Base-by-base conservation (phyloP, 1,284 basidiomycete species). In the Malassezia equina region DNA sequence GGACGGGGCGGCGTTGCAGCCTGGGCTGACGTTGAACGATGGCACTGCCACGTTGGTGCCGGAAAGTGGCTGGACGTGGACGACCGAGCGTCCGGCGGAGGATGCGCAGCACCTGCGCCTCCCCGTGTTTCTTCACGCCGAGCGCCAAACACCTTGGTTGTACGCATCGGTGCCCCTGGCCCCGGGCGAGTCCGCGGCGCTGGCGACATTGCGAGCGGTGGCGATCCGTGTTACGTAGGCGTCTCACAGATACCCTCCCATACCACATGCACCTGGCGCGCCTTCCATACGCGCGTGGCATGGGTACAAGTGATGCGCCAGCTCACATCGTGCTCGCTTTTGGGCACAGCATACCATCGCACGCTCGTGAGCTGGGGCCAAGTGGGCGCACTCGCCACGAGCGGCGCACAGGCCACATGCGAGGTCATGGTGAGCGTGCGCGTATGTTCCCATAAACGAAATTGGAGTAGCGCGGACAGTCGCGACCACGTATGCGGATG, bases 91-190 rank as follows among this genome's bases (percentile, higher is more conserved):
- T 29, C 42, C 12, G 4, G 21, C 23, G 11, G 12, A 32, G 7
- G 25, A 43, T 12, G 42, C 31, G 7, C 28, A 33, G 31, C 59
- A 64, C 33, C 87, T 85, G 64, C 76, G 23, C 23, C 13, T 95
- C 21, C 90, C 90, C 0, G 86, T 95, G 32, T 95, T 94, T 75
- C 81, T 94, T 71, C 93, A 95, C 76, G 80, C 81, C 59, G 90
- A 94, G 75, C 82, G 90, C 36, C 86, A 83, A 68, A 86, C 89
- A 68, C 85, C 91, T 40, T 77, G 95, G 64, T 94, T 94, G 77
- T 87, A 86, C 31, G 45, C 46, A n/a, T 17, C 39, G 3, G 34
- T 55, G 55, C 84, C 86, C 12, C 86, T 88, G 64, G 84, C 86
- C 61, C 78, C 25, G 0, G 61, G 60, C 1, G 47, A 65, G 0